phyloP scores from a whole-genome alignment of 2,329 filamentous ascomycete genomes.

The Claviceps citrina region DNA sequence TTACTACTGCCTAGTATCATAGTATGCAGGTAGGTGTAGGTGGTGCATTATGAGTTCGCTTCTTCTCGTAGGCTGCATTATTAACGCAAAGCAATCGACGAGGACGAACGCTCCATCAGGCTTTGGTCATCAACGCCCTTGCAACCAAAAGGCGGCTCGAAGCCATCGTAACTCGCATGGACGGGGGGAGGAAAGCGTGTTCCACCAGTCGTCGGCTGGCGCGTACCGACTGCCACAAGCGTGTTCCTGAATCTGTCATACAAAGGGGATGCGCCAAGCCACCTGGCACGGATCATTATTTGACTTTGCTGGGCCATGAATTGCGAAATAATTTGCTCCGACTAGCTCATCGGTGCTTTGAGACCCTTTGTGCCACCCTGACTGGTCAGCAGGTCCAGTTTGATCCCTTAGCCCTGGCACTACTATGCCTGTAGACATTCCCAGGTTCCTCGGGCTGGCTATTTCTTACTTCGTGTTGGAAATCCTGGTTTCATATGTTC shows the following conservation, averaged over 20 bases:
- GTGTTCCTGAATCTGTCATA: background rate
- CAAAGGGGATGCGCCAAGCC: slow-evolving; percentile 4
- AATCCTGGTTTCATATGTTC: background rate
- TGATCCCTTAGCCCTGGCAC: background rate
- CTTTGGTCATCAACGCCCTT: too few relatives aligned
- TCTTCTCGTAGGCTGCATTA: background rate
- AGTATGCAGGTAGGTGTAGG: too few relatives aligned
- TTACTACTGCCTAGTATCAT: too few relatives aligned
- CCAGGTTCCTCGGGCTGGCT: background rate
- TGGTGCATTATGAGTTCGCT: too few relatives aligned
- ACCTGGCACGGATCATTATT: slow-evolving; percentile 3
- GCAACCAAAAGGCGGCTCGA: too few relatives aligned
- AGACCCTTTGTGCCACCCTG: background rate
- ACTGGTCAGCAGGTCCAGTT: slow-evolving; percentile 5
- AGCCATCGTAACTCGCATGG: too few relatives aligned
- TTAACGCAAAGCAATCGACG: background rate
- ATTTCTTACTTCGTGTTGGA: background rate
- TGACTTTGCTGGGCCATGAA: slow-evolving; percentile 6
- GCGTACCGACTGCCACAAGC: too few relatives aligned
- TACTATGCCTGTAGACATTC: background rate
- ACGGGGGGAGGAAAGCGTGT: too few relatives aligned
- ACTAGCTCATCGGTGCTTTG: slow-evolving; percentile 6
- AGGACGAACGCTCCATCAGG: background rate
- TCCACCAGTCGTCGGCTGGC: too few relatives aligned
- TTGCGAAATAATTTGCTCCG: slow-evolving; percentile 9